Evolutionary conservation across 2,329 filamentous ascomycete genomes (phyloP), one percentile per base, ranked within the genome.

Genomic region (Didymella pinodella): DNA sequence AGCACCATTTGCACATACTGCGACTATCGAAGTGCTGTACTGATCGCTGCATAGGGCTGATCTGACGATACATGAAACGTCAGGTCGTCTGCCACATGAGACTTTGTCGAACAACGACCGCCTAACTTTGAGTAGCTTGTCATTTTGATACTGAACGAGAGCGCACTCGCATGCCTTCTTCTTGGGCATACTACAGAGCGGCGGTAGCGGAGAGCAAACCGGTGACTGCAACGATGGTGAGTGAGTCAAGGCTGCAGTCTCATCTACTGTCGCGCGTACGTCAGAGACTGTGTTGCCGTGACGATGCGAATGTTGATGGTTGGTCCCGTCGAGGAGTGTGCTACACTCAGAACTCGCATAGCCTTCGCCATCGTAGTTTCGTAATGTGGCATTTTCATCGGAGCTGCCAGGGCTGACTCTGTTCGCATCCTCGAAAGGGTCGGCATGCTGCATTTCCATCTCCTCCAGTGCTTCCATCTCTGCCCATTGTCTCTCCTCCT

Each of bases 21-120:
- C 70, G 0, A 73, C 61, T 64, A 73, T 72, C 0, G 64, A 58
- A 10, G 36, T 65, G n/a, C 29, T 52, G n/a, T 48, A 14, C 3
- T 41, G 56, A 20, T 46, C 29, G 5, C 34, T 34, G 16, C 51
- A 38, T 10, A 62, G 26, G 7, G 50, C 51, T 3, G 56, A 32
- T 5, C 20, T 34, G 2, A 72, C 14, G 2, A 65, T 52, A 1
- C 14, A 36, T 1, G 47, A 10, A 2, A 70, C 38, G 40, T 70
- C 49, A 28, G 69, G 68, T 11, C 70, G 59, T 7, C 22, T 36
- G 2, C 66, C 69, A 31, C 54, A 53, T 18, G 49, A 57, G 5
- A 31, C 65, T 55, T 8, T 46, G 25, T 32, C 59, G 57, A 45
- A 53, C n/a, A 28, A 65, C 46, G 54, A 55, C 47, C 60, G 49